Percentiles rank a stretch among this genome's conserved stretches.
Evolutionary conservation across 2,329 filamentous ascomycete species (phyloP).

Genomic region (Xylariaceae sp.): DNA sequence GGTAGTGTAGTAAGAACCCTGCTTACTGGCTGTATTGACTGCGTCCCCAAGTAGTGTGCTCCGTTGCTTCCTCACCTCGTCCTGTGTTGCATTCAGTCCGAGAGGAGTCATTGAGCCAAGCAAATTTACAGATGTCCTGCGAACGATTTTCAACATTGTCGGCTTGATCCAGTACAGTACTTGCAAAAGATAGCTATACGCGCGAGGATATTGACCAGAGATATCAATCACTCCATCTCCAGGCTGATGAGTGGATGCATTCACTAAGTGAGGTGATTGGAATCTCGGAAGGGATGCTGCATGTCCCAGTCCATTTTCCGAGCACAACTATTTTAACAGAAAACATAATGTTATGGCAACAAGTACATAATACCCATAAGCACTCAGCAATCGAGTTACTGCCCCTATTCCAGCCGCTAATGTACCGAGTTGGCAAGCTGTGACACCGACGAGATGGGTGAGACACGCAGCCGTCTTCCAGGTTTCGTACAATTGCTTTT

Average conservation of each 20-base stretch:
- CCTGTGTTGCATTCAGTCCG: background rate
- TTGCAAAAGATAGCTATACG: too few species aligned
- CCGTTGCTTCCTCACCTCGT: too few species aligned
- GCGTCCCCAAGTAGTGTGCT: too few species aligned
- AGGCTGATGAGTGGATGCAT: slow-evolving; percentile 2
- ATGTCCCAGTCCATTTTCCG: slow-evolving; percentile 20
- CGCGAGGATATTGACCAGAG: background rate
- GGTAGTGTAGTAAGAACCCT: slow-evolving; percentile 14
- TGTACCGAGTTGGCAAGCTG: slow-evolving; percentile 5
- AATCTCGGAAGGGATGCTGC: slow-evolving; percentile 22
- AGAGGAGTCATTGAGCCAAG: background rate
- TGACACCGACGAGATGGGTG: slow-evolving; percentile 14
- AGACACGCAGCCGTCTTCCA: slow-evolving; percentile 11
- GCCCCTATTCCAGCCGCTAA: background rate
- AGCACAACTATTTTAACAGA: slow-evolving; percentile 16
- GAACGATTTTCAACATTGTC: too few species aligned
- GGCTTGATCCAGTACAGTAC: too few species aligned
- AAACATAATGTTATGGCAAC: too few species aligned
- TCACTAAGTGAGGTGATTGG: slow-evolving; percentile 10
- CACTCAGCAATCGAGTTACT: too few species aligned
- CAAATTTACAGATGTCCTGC: too few species aligned
- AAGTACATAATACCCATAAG: too few species aligned
- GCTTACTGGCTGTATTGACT: slow-evolving; percentile 10
- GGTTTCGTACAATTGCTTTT: slow-evolving; percentile 11
- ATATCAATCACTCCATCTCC: background rate